These are phyloP conservation scores for Kwoniella sp. DNA, from an alignment of 768 basidiomycete genomes.

Conservation along the genomic window DNA sequence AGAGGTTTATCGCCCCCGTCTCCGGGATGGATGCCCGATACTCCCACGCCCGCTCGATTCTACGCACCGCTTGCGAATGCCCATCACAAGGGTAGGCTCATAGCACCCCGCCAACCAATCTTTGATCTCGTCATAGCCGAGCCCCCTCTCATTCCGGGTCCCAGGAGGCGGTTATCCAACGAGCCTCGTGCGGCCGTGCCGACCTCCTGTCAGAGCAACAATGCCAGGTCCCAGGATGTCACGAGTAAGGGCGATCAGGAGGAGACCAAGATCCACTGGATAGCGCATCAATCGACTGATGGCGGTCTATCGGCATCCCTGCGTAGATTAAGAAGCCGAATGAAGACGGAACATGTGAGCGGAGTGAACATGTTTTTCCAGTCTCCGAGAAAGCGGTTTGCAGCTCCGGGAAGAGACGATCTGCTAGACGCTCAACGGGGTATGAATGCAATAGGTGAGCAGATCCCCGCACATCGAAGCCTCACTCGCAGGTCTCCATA, in stretches of 20 bases:
- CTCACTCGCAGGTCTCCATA: background rate
- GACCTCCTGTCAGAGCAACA: background rate
- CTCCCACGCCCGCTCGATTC: constrained; percentile 18
- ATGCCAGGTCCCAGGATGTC: background rate
- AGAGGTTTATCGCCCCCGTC: background rate
- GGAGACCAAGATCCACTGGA: constrained; percentile 7
- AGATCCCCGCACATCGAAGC: no score
- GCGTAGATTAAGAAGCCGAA: background rate
- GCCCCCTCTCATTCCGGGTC: no score
- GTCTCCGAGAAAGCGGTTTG: constrained; percentile 5
- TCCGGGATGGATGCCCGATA: constrained; percentile 17
- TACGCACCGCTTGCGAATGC: background rate
- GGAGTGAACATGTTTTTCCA: constrained; percentile 20
- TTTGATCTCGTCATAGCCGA: background rate
- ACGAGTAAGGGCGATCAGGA: background rate
- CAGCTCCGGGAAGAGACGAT: background rate
- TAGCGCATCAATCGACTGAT: constrained; percentile 13
- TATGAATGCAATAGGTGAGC: background rate
- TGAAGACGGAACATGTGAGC: background rate
- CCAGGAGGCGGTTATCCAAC: no score
- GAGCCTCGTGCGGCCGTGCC: background rate
- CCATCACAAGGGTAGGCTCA: background rate
- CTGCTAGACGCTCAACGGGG: background rate
- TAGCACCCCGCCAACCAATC: background rate
- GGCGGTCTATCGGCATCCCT: constrained; percentile 7